These are phyloP conservation scores for Cystofilobasidium bisporidii DNA, from an alignment of 768 basidiomycete species.

Conservation along the genomic window DNA sequence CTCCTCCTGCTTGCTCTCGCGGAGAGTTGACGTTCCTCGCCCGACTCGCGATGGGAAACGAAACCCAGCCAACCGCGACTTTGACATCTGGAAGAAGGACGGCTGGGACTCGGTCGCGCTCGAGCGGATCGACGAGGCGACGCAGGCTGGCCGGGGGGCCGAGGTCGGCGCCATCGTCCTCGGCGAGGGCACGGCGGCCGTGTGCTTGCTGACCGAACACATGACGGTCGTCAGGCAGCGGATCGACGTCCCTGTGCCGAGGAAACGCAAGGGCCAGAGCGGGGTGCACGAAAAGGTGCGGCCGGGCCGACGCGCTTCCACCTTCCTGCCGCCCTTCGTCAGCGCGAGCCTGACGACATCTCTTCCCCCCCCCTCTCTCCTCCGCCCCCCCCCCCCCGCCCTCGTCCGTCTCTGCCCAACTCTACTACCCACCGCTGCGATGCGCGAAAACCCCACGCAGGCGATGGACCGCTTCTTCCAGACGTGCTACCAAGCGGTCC, in stretches of 20 bases:
- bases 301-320: background rate
- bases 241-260: constrained; percentile 75
- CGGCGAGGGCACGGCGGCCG: constrained; percentile 86
- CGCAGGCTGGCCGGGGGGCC: constrained; percentile 85
- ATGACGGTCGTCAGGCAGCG: constrained; percentile 90
- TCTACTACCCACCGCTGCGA: too few species aligned
- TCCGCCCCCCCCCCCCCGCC: too few species aligned
- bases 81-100: constrained; percentile 70
- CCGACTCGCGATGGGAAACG: background rate
- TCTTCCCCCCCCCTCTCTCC: background rate
- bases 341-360: too few species aligned
- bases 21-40: too few species aligned
- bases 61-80: constrained; percentile 61
- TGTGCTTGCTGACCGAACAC: constrained; percentile 90
- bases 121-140: constrained; percentile 73
- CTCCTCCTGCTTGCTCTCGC: background rate
- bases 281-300: constrained; percentile 75
- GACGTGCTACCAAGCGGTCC: constrained; percentile 73
- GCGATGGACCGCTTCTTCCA: constrained; percentile 72
- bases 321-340: too few species aligned
- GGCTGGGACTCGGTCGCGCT: constrained; percentile 90
- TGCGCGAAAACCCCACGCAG: too few species aligned
- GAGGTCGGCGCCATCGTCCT: constrained; percentile 93
- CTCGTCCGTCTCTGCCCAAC: too few species aligned
- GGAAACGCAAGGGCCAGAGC: constrained; percentile 73